Conservation (phyloP, 768 basidiomycete species). For the Nevesoporus exiguus region DNA sequence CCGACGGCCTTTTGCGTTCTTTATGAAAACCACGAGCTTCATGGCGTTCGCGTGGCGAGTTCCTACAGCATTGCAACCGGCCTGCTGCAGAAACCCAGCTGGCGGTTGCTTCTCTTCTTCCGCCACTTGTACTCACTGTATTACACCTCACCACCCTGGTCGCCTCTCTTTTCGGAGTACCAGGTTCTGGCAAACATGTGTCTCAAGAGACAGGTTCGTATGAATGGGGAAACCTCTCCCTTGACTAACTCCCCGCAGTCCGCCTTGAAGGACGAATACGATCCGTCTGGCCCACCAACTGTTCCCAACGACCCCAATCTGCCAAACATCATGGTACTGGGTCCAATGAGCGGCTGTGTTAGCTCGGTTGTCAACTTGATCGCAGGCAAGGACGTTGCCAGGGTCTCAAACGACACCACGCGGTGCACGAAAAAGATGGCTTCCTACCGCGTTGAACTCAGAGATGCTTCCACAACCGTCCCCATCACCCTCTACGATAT, state of each 20-base stretch:
- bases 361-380: conserved; percentile 33
- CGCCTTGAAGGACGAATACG: not conserved
- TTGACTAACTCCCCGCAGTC: conserved; percentile 10
- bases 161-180: not conserved
- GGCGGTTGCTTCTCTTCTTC: not conserved
- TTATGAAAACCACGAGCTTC: conserved; percentile 8
- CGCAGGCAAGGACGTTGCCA: conserved; percentile 18
- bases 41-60: conserved; percentile 13
- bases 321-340: conserved; percentile 26
- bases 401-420: conserved; percentile 15
- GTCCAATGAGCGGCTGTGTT: conserved; percentile 24
- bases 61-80: conserved; percentile 3
- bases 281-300: not conserved
- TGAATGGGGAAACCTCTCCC: not conserved
- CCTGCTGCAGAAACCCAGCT: not conserved
- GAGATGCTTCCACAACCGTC: conserved; percentile 3
- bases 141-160: not conserved
- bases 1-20: not conserved
- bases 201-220: conserved; percentile 18
- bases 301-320: conserved; percentile 1
- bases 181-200: conserved; percentile 12
- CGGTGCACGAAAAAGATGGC: conserved; percentile 19
- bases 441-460: conserved; percentile 17
- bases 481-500: conserved; percentile 23
- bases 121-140: not conserved